Conservation (phyloP, 2,329 filamentous ascomycete species). For the Dendryphion nanum region DNA sequence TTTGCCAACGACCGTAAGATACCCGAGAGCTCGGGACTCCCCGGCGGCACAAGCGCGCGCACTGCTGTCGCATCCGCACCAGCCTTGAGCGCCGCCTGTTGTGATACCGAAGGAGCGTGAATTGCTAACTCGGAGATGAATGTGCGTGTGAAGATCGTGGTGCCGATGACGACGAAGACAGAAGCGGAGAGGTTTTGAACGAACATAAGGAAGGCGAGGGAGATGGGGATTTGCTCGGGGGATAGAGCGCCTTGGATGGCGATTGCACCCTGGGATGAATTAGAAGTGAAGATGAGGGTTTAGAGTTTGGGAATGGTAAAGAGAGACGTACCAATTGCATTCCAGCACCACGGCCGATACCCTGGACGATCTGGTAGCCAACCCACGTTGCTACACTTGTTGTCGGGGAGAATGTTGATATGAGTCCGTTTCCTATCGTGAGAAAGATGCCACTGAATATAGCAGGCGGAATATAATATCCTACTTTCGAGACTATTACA, state of each 20-base stretch:
- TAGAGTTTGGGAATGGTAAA: not conserved
- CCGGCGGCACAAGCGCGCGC: not conserved
- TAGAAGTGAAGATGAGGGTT: no score
- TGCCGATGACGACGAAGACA: constrained; percentile 39
- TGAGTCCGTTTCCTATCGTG: constrained; percentile 36
- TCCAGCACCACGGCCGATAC: constrained; percentile 2
- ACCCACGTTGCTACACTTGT: constrained; percentile 17
- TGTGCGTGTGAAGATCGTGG: constrained; percentile 34
- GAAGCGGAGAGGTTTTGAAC: constrained; percentile 39
- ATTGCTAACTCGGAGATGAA: not conserved
- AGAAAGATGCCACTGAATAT: constrained; percentile 23
- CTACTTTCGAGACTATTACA: not conserved
- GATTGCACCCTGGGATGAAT: not conserved
- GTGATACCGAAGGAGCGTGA: not conserved
- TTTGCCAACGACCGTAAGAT: not conserved
- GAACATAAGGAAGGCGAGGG: constrained; percentile 39
- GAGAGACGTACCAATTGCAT: not conserved
- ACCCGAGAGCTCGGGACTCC: not conserved
- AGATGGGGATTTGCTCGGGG: constrained; percentile 33
- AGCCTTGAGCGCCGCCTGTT: not conserved
- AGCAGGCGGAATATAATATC: constrained; percentile 2
- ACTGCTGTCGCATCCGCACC: not conserved
- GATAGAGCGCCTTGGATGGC: constrained; percentile 5
- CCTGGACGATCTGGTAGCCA: constrained; percentile 12
- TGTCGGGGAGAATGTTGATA: constrained; percentile 31